Percentiles rank a stretch among this genome's conserved stretches.
These are phyloP conservation scores for Tulasnella sp. DNA, from an alignment of 768 basidiomycete species.

Conservation along the genomic window DNA sequence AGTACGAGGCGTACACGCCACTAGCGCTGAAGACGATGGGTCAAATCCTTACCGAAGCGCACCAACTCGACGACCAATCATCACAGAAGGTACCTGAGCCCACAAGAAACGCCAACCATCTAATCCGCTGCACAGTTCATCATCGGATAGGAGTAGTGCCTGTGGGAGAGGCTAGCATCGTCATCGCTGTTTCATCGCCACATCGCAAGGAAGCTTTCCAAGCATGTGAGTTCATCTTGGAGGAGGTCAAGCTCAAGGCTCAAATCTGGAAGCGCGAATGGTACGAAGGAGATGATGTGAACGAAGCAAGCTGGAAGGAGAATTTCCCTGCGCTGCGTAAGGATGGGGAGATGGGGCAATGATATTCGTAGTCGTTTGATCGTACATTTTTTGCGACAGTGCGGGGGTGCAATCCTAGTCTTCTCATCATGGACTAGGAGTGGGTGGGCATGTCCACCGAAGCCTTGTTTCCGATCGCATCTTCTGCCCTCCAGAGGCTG, in stretches of 20 bases:
- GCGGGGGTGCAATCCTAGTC: too few species aligned
- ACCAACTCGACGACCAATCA: neutral
- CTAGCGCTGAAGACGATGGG: conserved; percentile 69
- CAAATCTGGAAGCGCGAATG: conserved; percentile 91
- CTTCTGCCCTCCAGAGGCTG: conserved; percentile 79
- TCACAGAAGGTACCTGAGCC: neutral
- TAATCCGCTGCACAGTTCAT: conserved; percentile 51
- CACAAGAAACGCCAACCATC: conserved; percentile 7
- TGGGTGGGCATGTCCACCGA: conserved; percentile 69
- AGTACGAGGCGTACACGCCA: conserved; percentile 76
- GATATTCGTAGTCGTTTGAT: too few species aligned
- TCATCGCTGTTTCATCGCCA: conserved; percentile 74
- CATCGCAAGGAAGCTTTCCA: conserved; percentile 73
- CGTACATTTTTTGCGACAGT: too few species aligned
- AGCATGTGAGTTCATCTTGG: conserved; percentile 73
- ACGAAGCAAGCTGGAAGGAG: conserved; percentile 11
- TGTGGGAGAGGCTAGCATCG: conserved; percentile 71
- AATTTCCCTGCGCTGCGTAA: conserved; percentile 2
- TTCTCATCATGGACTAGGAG: neutral
- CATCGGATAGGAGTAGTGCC: conserved; percentile 72
- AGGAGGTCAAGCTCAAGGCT: conserved; percentile 68
- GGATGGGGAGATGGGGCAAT: neutral
- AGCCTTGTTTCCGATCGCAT: conserved; percentile 47
- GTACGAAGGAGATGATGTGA: conserved; percentile 51
- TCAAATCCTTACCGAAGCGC: conserved; percentile 42